A percentile compares a stretch with the other conserved stretches of the same genome.
These are phyloP conservation scores for Cladosporium velox DNA, from an alignment of 2,329 filamentous ascomycete genomes.

Conservation along the genomic window DNA sequence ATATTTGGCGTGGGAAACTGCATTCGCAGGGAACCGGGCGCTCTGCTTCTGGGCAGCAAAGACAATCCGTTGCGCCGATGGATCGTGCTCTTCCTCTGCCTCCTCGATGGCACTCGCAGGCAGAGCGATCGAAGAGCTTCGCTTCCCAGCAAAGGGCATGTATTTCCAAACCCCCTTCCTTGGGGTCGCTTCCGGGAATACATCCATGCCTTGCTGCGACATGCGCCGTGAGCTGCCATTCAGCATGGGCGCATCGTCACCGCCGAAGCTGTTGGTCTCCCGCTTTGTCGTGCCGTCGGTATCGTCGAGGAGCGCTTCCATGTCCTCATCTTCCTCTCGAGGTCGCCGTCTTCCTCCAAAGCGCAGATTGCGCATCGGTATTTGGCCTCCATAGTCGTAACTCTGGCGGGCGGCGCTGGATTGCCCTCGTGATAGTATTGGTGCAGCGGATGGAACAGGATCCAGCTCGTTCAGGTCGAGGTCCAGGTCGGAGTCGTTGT, in stretches of 20 bases:
- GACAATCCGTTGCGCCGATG: slow-evolving; percentile 72
- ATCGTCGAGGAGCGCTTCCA: slow-evolving; percentile 61
- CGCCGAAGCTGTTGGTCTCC: slow-evolving; percentile 11
- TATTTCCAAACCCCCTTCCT: slow-evolving; percentile 32
- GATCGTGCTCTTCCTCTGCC: slow-evolving; percentile 52
- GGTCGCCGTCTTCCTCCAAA: slow-evolving; percentile 47
- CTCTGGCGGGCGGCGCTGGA: slow-evolving; percentile 27
- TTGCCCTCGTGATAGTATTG: slow-evolving; percentile 33
- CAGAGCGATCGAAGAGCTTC: slow-evolving; percentile 31
- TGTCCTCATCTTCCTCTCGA: slow-evolving; percentile 60
- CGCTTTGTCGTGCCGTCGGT: slow-evolving; percentile 44
- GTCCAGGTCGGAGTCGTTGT: slow-evolving; percentile 70
- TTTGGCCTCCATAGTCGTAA: slow-evolving; percentile 53
- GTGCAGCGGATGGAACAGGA: slow-evolving; percentile 46
- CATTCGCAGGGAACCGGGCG: slow-evolving; percentile 81
- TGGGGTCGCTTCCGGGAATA: slow-evolving; percentile 36
- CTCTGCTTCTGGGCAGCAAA: slow-evolving; percentile 73
- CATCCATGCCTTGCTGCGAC: slow-evolving; percentile 23
- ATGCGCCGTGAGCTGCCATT: slow-evolving; percentile 24
- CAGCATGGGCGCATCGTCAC: slow-evolving; percentile 74
- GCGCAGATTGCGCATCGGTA: slow-evolving; percentile 67
- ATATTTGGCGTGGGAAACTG: slow-evolving; percentile 96
- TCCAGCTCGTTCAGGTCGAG: slow-evolving; percentile 80
- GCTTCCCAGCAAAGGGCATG: slow-evolving; percentile 30
- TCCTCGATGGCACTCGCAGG: slow-evolving; percentile 37